phyloP scores from a whole-genome alignment of 2,329 filamentous ascomycete genomes.

The Fusarium ambrosium region DNA sequence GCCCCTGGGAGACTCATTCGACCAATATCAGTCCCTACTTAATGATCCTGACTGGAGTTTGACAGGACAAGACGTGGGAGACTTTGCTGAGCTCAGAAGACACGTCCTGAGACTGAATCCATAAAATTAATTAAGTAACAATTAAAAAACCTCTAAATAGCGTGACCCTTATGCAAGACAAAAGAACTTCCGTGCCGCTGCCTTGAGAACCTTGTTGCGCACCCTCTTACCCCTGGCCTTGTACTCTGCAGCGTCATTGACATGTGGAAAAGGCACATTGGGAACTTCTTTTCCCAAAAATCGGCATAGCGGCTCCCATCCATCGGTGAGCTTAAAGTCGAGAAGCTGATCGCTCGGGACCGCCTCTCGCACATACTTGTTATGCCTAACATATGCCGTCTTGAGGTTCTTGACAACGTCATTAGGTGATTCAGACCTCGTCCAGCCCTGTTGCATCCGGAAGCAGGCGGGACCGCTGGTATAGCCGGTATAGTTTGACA shows the following conservation, averaged over 20 bases:
- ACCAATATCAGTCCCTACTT: slow-evolving; percentile 6
- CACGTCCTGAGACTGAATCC: slow-evolving; percentile 5
- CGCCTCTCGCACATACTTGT: slow-evolving; percentile 42
- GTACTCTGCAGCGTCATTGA: slow-evolving; percentile 43
- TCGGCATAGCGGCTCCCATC: slow-evolving; percentile 52
- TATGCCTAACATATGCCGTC: slow-evolving; percentile 45
- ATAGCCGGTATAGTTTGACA: slow-evolving; percentile 5
- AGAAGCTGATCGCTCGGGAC: slow-evolving; percentile 45
- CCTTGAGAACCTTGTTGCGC: slow-evolving; percentile 6
- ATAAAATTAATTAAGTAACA: not conserved
- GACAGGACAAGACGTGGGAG: slow-evolving; percentile 14
- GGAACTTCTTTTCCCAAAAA: slow-evolving; percentile 52
- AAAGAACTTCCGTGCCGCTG: slow-evolving; percentile 4
- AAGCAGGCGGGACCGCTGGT: slow-evolving; percentile 3
- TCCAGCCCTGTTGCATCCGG: slow-evolving; percentile 29
- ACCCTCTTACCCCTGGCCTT: not conserved
- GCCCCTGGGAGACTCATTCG: slow-evolving; percentile 5
- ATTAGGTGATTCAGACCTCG: slow-evolving; percentile 3
- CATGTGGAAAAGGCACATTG: slow-evolving; percentile 44
- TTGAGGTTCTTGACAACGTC: slow-evolving; percentile 21
- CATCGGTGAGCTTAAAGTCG: slow-evolving; percentile 47
- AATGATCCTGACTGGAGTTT: slow-evolving; percentile 10
- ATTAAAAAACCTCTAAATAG: not conserved
- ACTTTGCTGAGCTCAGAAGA: slow-evolving; percentile 13
- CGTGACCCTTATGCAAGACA: no score